Evolutionary conservation across 176 grass and related monocot species (phyloP).

Genomic region (Thinopyrum elongatum): DNA sequence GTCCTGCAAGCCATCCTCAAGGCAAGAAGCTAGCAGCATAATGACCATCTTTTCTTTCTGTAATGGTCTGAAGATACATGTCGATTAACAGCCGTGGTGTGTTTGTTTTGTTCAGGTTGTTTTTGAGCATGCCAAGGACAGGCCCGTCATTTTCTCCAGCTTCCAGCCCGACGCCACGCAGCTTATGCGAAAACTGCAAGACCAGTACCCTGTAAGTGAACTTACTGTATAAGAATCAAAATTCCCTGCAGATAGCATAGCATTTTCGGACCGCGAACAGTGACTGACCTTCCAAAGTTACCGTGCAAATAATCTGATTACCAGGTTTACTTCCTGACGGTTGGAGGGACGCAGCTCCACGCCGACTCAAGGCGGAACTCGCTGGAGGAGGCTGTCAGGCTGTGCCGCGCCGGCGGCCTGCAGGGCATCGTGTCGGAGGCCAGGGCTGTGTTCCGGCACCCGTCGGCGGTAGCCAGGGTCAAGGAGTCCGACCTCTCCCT

Average conservation of each 20-base stretch:
- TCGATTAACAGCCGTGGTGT: neutral
- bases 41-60: neutral
- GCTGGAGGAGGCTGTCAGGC: slow-evolving; percentile 62
- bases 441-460: slow-evolving; percentile 57
- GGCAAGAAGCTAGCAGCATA: slow-evolving; percentile 18
- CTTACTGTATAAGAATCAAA: neutral
- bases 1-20: slow-evolving; percentile 40
- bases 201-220: slow-evolving; percentile 59
- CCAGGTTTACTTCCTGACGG: slow-evolving; percentile 89
- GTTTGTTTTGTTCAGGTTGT: slow-evolving; percentile 42
- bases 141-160: slow-evolving; percentile 77
- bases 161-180: slow-evolving; percentile 72
- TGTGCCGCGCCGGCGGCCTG: slow-evolving; percentile 44
- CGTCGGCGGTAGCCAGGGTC: slow-evolving; percentile 46
- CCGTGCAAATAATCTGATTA: neutral
- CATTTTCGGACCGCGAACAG: neutral
- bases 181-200: slow-evolving; percentile 56
- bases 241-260: neutral
- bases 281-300: neutral
- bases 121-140: slow-evolving; percentile 40
- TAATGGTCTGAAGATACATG: neutral
- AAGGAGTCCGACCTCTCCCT: slow-evolving; percentile 62
- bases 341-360: slow-evolving; percentile 49
- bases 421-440: slow-evolving; percentile 87
- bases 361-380: slow-evolving; percentile 66